Conservation (phyloP, 257 asterid species). For the Cinchona pubescens region DNA sequence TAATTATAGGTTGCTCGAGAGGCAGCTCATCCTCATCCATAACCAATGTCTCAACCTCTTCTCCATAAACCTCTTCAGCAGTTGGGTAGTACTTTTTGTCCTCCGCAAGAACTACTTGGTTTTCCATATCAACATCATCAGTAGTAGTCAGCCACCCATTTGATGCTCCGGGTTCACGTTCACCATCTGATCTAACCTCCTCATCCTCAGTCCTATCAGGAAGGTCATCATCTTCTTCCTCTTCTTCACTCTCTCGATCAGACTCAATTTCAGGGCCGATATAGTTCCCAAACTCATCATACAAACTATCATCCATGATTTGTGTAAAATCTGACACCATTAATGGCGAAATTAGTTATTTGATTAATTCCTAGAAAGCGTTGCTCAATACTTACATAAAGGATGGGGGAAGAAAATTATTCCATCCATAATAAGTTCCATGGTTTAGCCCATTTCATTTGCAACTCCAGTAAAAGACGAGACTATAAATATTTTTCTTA, state of each 20-base stretch:
- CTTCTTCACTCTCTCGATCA: slow-evolving; percentile 82
- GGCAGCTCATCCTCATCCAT: slow-evolving; percentile 99
- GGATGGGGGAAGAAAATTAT: not conserved
- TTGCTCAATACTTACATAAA: not conserved
- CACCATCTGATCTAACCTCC: slow-evolving; percentile 60
- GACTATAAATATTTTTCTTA: not conserved
- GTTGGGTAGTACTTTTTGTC: slow-evolving; percentile 95
- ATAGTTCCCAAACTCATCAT: slow-evolving; percentile 95
- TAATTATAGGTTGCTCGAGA: slow-evolving; percentile 75
- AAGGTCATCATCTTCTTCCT: slow-evolving; percentile 78
- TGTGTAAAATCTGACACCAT: slow-evolving; percentile 25
- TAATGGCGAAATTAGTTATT: not conserved
- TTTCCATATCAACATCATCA: slow-evolving; percentile 88
- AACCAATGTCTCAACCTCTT: slow-evolving; percentile 91
- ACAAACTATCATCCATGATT: slow-evolving; percentile 86
- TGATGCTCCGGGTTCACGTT: slow-evolving; percentile 66
- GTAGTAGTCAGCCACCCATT: slow-evolving; percentile 76
- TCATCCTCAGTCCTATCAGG: slow-evolving; percentile 68
- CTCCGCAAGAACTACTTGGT: slow-evolving; percentile 85
- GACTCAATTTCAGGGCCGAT: slow-evolving; percentile 97
- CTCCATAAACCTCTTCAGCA: slow-evolving; percentile 97
- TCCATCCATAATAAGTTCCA: not conserved
- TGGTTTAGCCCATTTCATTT: too few species aligned
- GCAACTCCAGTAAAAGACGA: too few species aligned
- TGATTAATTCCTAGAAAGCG: not conserved